These are phyloP conservation scores for Rhodomyrtus psidioides DNA, from an alignment of 441 rosid genomes.

Conservation along the genomic window DNA sequence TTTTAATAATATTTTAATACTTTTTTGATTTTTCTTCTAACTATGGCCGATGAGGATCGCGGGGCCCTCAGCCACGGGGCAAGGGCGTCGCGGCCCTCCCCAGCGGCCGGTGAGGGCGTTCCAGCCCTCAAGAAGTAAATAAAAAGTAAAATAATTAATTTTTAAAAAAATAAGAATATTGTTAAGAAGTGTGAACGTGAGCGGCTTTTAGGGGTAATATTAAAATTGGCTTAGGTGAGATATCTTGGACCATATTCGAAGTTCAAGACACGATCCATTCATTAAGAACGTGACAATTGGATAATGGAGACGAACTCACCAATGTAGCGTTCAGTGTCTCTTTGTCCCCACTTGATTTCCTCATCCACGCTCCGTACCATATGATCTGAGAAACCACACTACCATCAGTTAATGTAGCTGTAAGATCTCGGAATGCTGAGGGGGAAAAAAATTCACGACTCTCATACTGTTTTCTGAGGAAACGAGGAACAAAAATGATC, in stretches of 20 bases:
- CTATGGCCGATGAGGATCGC: no score
- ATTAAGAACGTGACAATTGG: background rate
- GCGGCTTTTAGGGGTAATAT: no score
- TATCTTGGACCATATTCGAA: background rate
- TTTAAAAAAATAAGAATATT: no score
- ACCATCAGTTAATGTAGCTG: background rate
- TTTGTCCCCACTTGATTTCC: constrained; percentile 37
- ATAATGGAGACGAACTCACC: constrained; percentile 24
- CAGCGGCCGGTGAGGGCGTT: no score
- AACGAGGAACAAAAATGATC: background rate
- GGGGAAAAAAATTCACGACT: background rate
- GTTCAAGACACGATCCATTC: background rate
- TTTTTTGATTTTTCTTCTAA: no score
- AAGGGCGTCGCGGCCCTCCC: no score
- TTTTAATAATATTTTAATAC: no score
- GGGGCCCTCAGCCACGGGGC: no score
- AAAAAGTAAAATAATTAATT: no score
- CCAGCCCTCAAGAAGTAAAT: no score
- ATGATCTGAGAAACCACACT: constrained; percentile 24
- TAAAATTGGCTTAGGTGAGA: background rate
- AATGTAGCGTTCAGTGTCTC: constrained; percentile 24
- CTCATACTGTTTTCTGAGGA: background rate
- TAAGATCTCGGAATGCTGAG: background rate
- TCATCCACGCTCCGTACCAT: constrained; percentile 65
- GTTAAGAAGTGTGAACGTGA: no score